Conservation (phyloP, 306 rosid genomes). For the Casuarina glauca region DNA sequence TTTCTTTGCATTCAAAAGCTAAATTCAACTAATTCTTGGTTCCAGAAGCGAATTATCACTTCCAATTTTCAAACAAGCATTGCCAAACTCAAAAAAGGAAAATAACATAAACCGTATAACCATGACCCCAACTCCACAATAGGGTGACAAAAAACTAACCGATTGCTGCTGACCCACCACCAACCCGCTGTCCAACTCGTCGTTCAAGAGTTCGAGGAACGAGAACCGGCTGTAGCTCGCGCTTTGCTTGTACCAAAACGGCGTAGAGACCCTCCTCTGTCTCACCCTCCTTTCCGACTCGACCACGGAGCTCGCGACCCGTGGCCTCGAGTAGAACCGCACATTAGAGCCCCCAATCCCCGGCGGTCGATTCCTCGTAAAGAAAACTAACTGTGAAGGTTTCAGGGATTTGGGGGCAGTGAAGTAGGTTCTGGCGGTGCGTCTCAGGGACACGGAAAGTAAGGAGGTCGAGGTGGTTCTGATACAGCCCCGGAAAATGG, state of each 20-base stretch:
- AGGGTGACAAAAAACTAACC: conserved; percentile 35
- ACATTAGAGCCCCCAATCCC: conserved; percentile 24
- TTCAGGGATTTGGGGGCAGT: conserved; percentile 1
- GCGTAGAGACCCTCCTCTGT: conserved; percentile 35
- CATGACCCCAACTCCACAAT: conserved; percentile 5
- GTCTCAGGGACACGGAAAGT: conserved; percentile 39
- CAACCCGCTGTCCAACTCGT: conserved; percentile 67
- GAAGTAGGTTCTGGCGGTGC: conserved; percentile 4
- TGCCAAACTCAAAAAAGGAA: conserved; percentile 1
- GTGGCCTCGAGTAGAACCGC: conserved; percentile 21
- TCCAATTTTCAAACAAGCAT: neutral
- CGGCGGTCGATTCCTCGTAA: conserved; percentile 11
- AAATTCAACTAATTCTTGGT: neutral
- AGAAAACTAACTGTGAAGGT: conserved; percentile 26
- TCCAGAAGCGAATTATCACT: neutral
- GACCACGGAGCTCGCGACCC: conserved; percentile 22
- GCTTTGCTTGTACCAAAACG: conserved; percentile 48
- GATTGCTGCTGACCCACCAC: conserved; percentile 47
- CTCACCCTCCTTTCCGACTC: conserved; percentile 34
- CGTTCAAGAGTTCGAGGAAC: conserved; percentile 56
- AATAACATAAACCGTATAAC: neutral
- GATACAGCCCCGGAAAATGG: conserved; percentile 45
- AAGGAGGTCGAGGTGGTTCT: conserved; percentile 32
- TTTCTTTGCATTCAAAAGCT: neutral
- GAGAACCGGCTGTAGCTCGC: conserved; percentile 72